Evolutionary conservation across 225 moss, liverwort and hornwort genomes (phyloP).

Genomic region (Marchantia paleacea): DNA sequence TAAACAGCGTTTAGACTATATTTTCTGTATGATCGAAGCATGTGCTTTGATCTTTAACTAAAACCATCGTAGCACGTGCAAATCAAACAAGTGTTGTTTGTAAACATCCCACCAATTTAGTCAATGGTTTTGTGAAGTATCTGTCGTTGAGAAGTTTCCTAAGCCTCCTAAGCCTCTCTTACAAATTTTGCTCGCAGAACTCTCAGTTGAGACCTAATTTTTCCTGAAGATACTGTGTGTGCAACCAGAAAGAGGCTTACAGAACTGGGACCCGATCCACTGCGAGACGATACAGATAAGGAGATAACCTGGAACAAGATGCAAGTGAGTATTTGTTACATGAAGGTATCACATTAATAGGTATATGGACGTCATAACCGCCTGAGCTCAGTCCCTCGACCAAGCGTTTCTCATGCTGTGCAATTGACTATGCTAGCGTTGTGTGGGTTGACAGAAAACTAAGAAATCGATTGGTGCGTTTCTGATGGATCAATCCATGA

Average conservation of each 20-base stretch:
- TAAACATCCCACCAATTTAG: too few relatives aligned
- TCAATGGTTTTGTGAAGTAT: too few relatives aligned
- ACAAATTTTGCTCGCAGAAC: not conserved
- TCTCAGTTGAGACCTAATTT: not conserved
- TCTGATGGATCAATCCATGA: slow-evolving; percentile 84
- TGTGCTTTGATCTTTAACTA: not conserved
- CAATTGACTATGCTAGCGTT: not conserved
- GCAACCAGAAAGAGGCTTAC: slow-evolving; percentile 51
- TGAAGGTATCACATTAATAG: not conserved
- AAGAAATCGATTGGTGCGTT: slow-evolving; percentile 82
- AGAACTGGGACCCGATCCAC: slow-evolving; percentile 77
- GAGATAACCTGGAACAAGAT: slow-evolving; percentile 78
- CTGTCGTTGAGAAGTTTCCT: too few relatives aligned
- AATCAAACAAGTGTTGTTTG: too few relatives aligned
- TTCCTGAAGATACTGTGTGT: not conserved
- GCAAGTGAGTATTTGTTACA: slow-evolving; percentile 41
- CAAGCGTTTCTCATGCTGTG: not conserved
- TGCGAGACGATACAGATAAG: slow-evolving; percentile 82
- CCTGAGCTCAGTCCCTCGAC: not conserved
- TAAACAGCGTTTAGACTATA: not conserved
- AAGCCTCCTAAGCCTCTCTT: not conserved
- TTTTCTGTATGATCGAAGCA: not conserved
- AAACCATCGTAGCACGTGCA: not conserved
- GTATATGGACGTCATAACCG: not conserved
- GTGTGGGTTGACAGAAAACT: slow-evolving; percentile 52